Conservation (phyloP, 2,329 filamentous ascomycete species). For the Monascus ruber region DNA sequence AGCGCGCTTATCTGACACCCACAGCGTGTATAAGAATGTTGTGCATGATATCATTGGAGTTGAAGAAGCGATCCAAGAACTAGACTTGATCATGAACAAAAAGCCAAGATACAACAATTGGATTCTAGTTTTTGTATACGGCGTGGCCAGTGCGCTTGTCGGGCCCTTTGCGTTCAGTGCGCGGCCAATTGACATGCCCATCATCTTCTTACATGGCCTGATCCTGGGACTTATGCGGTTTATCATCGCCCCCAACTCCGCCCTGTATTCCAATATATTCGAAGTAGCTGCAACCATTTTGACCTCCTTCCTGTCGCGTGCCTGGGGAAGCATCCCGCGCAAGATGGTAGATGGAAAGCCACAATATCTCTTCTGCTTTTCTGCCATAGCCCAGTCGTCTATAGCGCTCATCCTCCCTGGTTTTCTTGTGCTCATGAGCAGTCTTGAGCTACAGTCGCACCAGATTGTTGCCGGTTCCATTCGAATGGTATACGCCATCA, state of each 20-base stretch:
- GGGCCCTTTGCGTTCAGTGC: constrained; percentile 69
- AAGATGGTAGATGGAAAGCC: constrained; percentile 3
- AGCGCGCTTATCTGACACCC: constrained; percentile 29
- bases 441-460: constrained; percentile 55
- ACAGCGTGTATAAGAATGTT: constrained; percentile 34
- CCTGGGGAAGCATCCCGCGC: constrained; percentile 50
- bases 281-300: constrained; percentile 45
- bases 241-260: constrained; percentile 60
- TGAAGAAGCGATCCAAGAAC: constrained; percentile 25
- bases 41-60: constrained; percentile 32
- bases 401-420: constrained; percentile 61
- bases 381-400: constrained; percentile 33
- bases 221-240: constrained; percentile 64
- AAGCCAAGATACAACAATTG: constrained; percentile 43
- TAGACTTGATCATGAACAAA: constrained; percentile 44
- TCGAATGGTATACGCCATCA: constrained; percentile 40
- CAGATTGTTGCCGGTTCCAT: constrained; percentile 55
- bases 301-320: constrained; percentile 55
- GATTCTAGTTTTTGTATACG: constrained; percentile 53
- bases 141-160: constrained; percentile 60
- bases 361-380: constrained; percentile 51
- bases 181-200: constrained; percentile 44
- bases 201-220: constrained; percentile 56
- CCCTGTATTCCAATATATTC: constrained; percentile 40
- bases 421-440: constrained; percentile 47